Conservation (phyloP, 768 basidiomycete genomes). For the Pleurotus citrinopileatus region DNA sequence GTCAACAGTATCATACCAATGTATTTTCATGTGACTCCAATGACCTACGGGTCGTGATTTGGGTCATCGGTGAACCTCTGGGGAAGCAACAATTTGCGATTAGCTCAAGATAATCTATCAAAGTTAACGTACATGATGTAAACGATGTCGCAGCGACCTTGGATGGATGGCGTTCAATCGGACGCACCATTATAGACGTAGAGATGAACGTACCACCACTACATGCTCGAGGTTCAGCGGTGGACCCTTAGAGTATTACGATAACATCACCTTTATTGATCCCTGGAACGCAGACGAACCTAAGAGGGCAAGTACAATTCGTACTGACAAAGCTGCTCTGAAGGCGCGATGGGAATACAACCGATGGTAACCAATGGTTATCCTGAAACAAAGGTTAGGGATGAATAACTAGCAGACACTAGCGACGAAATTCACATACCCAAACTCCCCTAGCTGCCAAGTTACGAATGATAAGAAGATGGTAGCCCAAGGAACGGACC, state of each 20-base stretch:
- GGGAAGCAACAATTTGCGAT: neutral
- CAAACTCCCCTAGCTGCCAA: conserved; percentile 73
- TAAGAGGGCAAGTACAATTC: conserved; percentile 57
- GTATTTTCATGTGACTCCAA: neutral
- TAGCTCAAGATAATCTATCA: neutral
- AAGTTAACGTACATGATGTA: conserved; percentile 62
- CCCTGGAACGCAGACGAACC: conserved; percentile 79
- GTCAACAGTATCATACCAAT: neutral
- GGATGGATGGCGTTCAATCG: neutral
- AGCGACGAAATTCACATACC: conserved; percentile 36
- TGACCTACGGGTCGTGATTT: conserved; percentile 54
- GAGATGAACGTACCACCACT: conserved; percentile 51
- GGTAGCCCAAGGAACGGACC: conserved; percentile 39
- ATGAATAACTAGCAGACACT: neutral
- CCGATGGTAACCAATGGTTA: conserved; percentile 77
- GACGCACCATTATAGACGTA: neutral
- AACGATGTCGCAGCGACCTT: conserved; percentile 69
- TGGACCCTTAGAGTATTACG: neutral
- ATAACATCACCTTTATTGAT: conserved; percentile 59
- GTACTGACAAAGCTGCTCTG: conserved; percentile 51
- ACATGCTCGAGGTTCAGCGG: conserved; percentile 4
- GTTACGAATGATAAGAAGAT: conserved; percentile 49
- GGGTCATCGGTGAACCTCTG: conserved; percentile 73
- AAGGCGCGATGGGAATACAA: conserved; percentile 78
- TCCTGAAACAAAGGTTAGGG: conserved; percentile 32